phyloP scores from a whole-genome alignment of 805 yeast genomes.

The Yarrowia phangngaensis region DNA sequence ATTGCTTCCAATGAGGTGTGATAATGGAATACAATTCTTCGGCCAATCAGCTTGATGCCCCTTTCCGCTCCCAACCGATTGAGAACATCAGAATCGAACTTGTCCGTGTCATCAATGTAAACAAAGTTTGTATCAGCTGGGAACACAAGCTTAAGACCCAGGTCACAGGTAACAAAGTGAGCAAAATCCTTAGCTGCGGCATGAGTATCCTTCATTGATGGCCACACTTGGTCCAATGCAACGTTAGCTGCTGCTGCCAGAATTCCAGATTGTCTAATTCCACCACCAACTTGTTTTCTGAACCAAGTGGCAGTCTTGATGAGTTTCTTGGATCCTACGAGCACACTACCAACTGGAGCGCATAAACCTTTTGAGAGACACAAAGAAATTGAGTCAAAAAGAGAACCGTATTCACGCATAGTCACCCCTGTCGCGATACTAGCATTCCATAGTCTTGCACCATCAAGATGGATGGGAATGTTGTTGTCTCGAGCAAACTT shows the following conservation, averaged over 20 bases:
- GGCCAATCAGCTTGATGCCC: slow-evolving; percentile 63
- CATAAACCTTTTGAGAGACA: slow-evolving; percentile 88
- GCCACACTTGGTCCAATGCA: slow-evolving; percentile 71
- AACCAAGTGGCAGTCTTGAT: slow-evolving; percentile 75
- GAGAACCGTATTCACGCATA: slow-evolving; percentile 62
- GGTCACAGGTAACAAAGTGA: slow-evolving; percentile 28
- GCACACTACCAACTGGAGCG: slow-evolving; percentile 87
- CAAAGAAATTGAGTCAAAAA: slow-evolving; percentile 84
- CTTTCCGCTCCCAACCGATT: slow-evolving; percentile 54
- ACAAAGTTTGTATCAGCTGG: slow-evolving; percentile 86
- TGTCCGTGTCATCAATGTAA: slow-evolving; percentile 68
- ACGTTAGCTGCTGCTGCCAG: slow-evolving; percentile 74
- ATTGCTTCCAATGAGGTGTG: slow-evolving; percentile 42
- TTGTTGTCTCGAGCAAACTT: slow-evolving; percentile 60
- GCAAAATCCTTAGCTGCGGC: slow-evolving; percentile 51
- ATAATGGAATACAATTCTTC: slow-evolving; percentile 77
- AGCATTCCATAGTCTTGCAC: slow-evolving; percentile 96
- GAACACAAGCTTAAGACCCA: slow-evolving; percentile 56
- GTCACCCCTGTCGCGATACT: slow-evolving; percentile 66
- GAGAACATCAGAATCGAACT: slow-evolving; percentile 55
- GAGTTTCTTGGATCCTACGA: slow-evolving; percentile 61
- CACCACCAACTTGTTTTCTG: slow-evolving; percentile 91
- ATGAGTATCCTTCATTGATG: slow-evolving; percentile 51
- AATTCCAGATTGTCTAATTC: slow-evolving; percentile 83
- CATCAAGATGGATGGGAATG: slow-evolving; percentile 76